These are phyloP conservation scores for Nicotiana benthamiana DNA, from an alignment of 257 asterid species.

Conservation along the genomic window DNA sequence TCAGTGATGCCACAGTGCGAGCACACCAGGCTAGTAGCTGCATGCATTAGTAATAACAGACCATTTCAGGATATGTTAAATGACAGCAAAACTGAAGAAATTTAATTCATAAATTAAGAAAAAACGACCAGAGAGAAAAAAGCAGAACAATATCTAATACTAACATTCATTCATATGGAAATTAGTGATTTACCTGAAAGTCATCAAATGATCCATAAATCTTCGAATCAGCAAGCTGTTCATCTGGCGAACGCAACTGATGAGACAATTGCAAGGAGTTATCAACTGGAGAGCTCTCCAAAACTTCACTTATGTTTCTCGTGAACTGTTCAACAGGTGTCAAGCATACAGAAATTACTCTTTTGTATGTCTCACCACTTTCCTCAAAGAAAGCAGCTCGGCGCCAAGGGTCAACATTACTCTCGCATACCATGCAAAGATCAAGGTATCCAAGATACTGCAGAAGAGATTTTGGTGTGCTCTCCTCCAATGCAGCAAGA, in stretches of 20 bases:
- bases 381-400: conserved; percentile 98
- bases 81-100: neutral
- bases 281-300: conserved; percentile 54
- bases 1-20: conserved; percentile 60
- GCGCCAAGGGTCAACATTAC: conserved; percentile 92
- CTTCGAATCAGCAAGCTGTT: conserved; percentile 49
- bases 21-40: conserved; percentile 90
- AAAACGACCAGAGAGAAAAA: neutral
- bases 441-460: conserved; percentile 89
- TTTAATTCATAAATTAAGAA: neutral
- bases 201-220: conserved; percentile 55
- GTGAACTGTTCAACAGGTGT: conserved; percentile 67
- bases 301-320: conserved; percentile 48
- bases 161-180: neutral
- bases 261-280: conserved; percentile 56
- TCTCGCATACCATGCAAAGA: conserved; percentile 86
- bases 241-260: conserved; percentile 59
- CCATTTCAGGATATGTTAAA: neutral
- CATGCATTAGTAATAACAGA: conserved; percentile 10
- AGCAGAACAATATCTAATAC: neutral
- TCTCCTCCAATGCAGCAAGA: conserved; percentile 67
- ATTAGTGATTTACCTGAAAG: conserved; percentile 53
- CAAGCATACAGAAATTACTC: conserved; percentile 63
- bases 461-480: conserved; percentile 75
- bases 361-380: conserved; percentile 78